These are phyloP conservation scores for Exserohilum rostratum DNA, from an alignment of 2,329 filamentous ascomycete genomes.

Conservation along the genomic window DNA sequence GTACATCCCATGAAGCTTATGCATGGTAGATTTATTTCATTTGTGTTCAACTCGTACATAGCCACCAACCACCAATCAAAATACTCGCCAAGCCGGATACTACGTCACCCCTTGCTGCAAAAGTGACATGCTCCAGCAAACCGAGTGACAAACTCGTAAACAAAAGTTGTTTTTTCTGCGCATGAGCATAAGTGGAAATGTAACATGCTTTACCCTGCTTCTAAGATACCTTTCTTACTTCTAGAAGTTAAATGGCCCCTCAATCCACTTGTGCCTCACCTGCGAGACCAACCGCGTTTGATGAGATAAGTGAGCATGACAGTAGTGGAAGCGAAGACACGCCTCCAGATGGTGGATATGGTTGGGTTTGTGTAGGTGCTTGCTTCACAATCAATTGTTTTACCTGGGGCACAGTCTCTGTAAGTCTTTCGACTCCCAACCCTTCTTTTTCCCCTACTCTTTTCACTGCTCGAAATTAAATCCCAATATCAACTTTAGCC, in stretches of 20 bases:
- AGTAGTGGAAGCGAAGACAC: neutral
- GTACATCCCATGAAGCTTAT: no score
- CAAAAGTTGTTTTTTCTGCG: neutral
- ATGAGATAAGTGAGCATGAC: neutral
- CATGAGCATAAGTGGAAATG: neutral
- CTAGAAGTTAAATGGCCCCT: neutral
- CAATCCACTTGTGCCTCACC: neutral
- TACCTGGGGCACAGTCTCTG: constrained; percentile 28
- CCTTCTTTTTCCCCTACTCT: neutral
- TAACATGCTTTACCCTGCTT: neutral
- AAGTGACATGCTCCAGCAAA: neutral
- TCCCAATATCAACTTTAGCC: neutral
- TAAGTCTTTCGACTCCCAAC: neutral
- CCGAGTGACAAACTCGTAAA: neutral
- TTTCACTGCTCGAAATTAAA: neutral
- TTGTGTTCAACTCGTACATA: no score
- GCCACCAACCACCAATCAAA: no score
- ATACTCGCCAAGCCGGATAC: no score
- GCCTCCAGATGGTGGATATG: constrained; percentile 25
- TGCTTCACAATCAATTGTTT: constrained; percentile 15
- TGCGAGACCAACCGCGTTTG: neutral
- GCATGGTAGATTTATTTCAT: no score
- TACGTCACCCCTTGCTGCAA: neutral
- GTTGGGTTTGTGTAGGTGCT: constrained; percentile 22
- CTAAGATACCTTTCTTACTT: neutral